Percentiles rank a stretch among this genome's conserved stretches.
phyloP scores from a whole-genome alignment of 768 basidiomycete species.

The Ramaria rubella region DNA sequence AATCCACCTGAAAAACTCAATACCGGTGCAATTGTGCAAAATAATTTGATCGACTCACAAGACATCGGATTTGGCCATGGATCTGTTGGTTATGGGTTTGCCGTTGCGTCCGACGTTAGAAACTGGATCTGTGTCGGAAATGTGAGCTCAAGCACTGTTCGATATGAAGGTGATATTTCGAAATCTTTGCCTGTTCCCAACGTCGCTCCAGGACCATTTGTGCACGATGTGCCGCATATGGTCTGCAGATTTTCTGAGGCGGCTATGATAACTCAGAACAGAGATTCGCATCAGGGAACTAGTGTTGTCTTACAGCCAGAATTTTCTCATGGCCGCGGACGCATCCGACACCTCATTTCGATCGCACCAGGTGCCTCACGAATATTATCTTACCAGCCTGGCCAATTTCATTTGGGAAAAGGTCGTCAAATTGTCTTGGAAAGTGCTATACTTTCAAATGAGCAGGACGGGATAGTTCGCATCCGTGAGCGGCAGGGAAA shows the following conservation, averaged over 20 bases:
- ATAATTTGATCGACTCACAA: conserved; percentile 16
- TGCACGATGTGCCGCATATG: conserved; percentile 9
- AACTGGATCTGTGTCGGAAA: conserved; percentile 19
- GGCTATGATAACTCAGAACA: background rate
- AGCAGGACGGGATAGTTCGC: conserved; percentile 12
- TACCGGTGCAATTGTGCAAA: conserved; percentile 16
- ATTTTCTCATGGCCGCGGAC: background rate
- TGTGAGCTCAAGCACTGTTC: conserved; percentile 12
- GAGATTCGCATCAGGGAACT: conserved; percentile 9
- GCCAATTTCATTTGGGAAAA: conserved; percentile 12
- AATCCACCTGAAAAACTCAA: conserved; percentile 13
- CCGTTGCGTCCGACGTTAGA: conserved; percentile 17
- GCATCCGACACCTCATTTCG: conserved; percentile 1
- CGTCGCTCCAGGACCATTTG: conserved; percentile 18
- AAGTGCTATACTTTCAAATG: conserved; percentile 10
- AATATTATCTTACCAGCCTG: conserved; percentile 13
- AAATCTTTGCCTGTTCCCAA: conserved; percentile 11
- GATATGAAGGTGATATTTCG: conserved; percentile 14
- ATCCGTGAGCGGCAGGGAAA: conserved; percentile 6
- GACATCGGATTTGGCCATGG: conserved; percentile 7
- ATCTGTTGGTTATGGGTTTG: conserved; percentile 18
- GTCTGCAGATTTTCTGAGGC: background rate
- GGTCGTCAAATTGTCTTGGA: conserved; percentile 11
- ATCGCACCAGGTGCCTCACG: conserved; percentile 16
- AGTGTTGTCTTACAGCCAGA: conserved; percentile 10